Percentiles rank a stretch among this genome's conserved stretches.
Evolutionary conservation across 192 early-diverging fungal genomes (phyloP).

Genomic region (Chytriomyces hyalinus): DNA sequence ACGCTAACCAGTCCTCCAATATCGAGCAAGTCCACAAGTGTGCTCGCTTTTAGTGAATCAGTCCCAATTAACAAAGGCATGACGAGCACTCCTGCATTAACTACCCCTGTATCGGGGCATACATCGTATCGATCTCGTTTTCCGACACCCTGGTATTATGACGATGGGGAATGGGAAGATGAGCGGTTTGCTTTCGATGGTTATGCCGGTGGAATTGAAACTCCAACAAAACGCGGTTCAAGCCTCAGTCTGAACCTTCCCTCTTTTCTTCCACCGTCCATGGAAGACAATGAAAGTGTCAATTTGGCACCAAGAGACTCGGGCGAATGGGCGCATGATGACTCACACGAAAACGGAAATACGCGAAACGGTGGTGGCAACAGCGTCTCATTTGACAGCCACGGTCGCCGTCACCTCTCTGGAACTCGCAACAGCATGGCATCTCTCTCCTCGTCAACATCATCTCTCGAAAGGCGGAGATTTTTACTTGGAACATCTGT

Average conservation of each 20-base stretch:
- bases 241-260: slow-evolving; percentile 7
- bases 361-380: not conserved
- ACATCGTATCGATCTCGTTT: slow-evolving; percentile 9
- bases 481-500: not conserved
- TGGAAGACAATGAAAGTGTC: slow-evolving; percentile 18
- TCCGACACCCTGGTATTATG: slow-evolving; percentile 10
- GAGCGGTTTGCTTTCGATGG: not conserved
- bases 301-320: not conserved
- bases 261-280: not conserved
- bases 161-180: slow-evolving; percentile 27
- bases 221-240: slow-evolving; percentile 12
- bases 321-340: slow-evolving; percentile 11
- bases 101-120: not conserved
- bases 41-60: slow-evolving; percentile 17
- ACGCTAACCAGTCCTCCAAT: not conserved
- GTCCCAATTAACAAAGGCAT: not conserved
- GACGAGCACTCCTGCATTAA: not conserved
- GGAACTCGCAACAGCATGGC: not conserved
- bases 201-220: not conserved
- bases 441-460: not conserved
- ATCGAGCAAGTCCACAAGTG: not conserved
- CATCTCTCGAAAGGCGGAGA: not conserved
- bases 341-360: no score
- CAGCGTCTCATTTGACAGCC: no score
- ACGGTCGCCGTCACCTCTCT: no score